These are phyloP conservation scores for Aspergillus niger DNA, from an alignment of 2,329 filamentous ascomycete genomes.

Conservation along the genomic window DNA sequence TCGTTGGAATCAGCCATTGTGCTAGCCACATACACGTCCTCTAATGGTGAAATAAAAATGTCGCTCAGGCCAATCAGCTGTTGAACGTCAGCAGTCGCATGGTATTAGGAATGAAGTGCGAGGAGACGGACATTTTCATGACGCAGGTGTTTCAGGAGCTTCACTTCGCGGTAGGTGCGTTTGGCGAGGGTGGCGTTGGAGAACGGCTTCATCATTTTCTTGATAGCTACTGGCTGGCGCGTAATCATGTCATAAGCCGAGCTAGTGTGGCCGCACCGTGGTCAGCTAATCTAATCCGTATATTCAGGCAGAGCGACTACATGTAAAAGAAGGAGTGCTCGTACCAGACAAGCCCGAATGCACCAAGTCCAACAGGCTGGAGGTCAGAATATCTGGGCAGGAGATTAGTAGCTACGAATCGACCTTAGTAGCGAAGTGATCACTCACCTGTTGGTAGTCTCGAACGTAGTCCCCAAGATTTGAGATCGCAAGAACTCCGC, in stretches of 20 bases:
- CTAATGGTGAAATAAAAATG: slow-evolving; percentile 97
- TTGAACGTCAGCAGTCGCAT: slow-evolving; percentile 14
- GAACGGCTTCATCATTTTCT: slow-evolving; percentile 99
- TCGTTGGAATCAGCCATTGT: slow-evolving; percentile 31
- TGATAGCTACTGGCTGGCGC: slow-evolving; percentile 92
- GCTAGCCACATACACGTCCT: slow-evolving; percentile 74
- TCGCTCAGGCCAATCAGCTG: slow-evolving; percentile 97
- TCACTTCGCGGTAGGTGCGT: slow-evolving; percentile 94
- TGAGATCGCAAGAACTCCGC: slow-evolving; percentile 98
- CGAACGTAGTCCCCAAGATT: slow-evolving; percentile 98
- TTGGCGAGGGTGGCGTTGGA: slow-evolving; percentile 96
- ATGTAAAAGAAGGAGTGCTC: not conserved
- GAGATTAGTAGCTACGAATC: slow-evolving; percentile 20
- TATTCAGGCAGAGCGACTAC: not conserved
- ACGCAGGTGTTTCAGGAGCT: slow-evolving; percentile 91
- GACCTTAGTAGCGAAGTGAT: not conserved
- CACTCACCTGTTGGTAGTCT: slow-evolving; percentile 85
- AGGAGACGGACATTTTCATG: slow-evolving; percentile 82
- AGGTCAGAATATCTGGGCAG: slow-evolving; percentile 83
- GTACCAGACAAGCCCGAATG: slow-evolving; percentile 96
- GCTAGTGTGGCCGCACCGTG: slow-evolving; percentile 52
- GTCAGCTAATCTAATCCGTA: not conserved
- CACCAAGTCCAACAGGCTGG: slow-evolving; percentile 97
- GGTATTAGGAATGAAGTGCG: not conserved
- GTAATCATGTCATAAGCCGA: slow-evolving; percentile 98